phyloP scores from a whole-genome alignment of 163 green algal species.

The Scenedesmus sp. region DNA sequence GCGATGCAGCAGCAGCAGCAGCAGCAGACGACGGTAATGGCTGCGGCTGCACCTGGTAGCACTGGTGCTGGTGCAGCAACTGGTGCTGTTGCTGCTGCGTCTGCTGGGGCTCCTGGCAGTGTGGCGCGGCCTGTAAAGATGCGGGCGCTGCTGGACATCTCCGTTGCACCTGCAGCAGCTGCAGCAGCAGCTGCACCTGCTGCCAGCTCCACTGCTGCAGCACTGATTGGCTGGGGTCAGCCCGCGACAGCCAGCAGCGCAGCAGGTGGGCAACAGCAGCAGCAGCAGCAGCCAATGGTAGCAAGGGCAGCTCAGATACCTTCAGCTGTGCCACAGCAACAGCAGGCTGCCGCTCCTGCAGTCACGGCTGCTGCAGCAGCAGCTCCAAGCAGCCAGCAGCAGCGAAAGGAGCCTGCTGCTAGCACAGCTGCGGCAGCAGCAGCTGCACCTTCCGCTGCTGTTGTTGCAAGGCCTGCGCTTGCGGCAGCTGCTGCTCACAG shows the following conservation, averaged over 20 bases:
- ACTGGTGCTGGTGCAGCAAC: not conserved
- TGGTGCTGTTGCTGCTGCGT: not conserved
- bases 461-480: too few relatives aligned
- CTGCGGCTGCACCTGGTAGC: not conserved
- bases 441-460: too few relatives aligned
- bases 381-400: not conserved
- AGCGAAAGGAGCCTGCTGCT: too few relatives aligned
- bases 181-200: constrained; percentile 8
- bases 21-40: too few relatives aligned
- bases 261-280: not conserved
- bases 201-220: not conserved
- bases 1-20: not conserved
- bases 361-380: not conserved
- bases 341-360: not conserved
- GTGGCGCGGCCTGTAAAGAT: not conserved
- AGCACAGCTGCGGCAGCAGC: not conserved
- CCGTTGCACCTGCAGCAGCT: not conserved
- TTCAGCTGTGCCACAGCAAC: not conserved
- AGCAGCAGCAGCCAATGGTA: not conserved
- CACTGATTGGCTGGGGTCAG: not conserved
- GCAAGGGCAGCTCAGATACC: not conserved
- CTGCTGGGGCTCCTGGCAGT: not conserved
- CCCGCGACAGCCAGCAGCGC: not conserved
- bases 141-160: not conserved
- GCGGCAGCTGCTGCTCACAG: not conserved